Evolutionary conservation across 805 yeast genomes (phyloP).

Genomic region (Kregervanrija delftensis): DNA sequence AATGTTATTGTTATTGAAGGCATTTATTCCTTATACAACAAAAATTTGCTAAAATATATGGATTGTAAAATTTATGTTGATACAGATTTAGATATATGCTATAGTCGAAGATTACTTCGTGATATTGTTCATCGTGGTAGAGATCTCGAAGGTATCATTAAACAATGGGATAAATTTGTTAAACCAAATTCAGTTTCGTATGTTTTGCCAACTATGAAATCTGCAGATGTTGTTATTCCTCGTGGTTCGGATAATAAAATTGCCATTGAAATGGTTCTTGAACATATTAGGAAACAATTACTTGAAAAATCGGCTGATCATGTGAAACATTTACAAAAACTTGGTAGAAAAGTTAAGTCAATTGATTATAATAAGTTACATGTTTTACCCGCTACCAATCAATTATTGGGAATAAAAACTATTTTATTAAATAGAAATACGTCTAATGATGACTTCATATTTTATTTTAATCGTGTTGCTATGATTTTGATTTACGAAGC

Average conservation of each 20-base stretch:
- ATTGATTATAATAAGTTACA: conserved; percentile 29
- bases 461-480: conserved; percentile 81
- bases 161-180: conserved; percentile 87
- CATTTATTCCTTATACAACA: conserved; percentile 71
- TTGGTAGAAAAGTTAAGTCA: conserved; percentile 39
- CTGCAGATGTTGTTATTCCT: conserved; percentile 88
- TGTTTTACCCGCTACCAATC: conserved; percentile 49
- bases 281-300: conserved; percentile 72
- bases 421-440: conserved; percentile 53
- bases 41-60: conserved; percentile 63
- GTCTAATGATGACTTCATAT: conserved; percentile 70
- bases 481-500: conserved; percentile 63
- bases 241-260: conserved; percentile 76
- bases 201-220: conserved; percentile 67
- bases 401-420: conserved; percentile 65
- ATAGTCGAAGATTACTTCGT: conserved; percentile 80
- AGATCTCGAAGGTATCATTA: conserved; percentile 71
- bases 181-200: conserved; percentile 83
- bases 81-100: conserved; percentile 87
- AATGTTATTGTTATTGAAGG: conserved; percentile 92
- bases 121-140: conserved; percentile 85
- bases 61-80: conserved; percentile 88
- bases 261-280: conserved; percentile 74
- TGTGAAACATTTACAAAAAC: conserved; percentile 48
- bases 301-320: conserved; percentile 60